A percentile compares a stretch with the other conserved stretches of the same genome.
These are phyloP conservation scores for Trypanosoma lewisi DNA, from an alignment of 208 protist species.

Conservation along the genomic window DNA sequence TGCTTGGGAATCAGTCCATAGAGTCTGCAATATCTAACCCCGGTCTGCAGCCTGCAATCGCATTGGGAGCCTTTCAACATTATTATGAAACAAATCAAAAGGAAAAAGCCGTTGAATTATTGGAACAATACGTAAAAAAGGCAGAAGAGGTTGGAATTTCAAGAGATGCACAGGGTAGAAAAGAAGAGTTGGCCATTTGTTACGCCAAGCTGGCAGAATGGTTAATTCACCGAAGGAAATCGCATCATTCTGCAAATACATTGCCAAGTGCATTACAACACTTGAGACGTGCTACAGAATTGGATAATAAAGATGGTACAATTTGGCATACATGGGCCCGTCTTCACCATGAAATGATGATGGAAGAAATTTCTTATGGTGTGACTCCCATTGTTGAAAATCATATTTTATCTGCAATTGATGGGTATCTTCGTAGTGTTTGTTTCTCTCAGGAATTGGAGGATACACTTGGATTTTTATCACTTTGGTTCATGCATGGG, in stretches of 20 bases:
- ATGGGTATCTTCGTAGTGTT: conserved; percentile 94
- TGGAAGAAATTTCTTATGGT: conserved; percentile 12
- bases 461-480: conserved; percentile 98
- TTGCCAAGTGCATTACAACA: conserved; percentile 52
- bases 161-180: conserved; percentile 6
- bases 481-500: conserved; percentile 97
- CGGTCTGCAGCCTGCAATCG: conserved; percentile 68
- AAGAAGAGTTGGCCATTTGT: conserved; percentile 69
- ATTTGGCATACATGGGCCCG: conserved; percentile 98
- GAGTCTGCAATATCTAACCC: conserved; percentile 47
- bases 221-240: conserved; percentile 34
- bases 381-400: conserved; percentile 31
- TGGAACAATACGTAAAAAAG: conserved; percentile 65
- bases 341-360: conserved; percentile 90
- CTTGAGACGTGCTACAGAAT: conserved; percentile 66
- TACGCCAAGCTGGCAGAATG: conserved; percentile 84
- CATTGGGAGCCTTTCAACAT: conserved; percentile 83
- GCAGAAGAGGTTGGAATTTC: conserved; percentile 32
- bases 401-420: conserved; percentile 88
- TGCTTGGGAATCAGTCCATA: conserved; percentile 78
- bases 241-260: conserved; percentile 16
- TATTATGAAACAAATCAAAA: conserved; percentile 82
- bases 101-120: conserved; percentile 60
- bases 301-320: conserved; percentile 94
- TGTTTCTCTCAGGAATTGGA: conserved; percentile 89